Conservation (phyloP, 2,329 filamentous ascomycete species). For the Fusarium sp. region DNA sequence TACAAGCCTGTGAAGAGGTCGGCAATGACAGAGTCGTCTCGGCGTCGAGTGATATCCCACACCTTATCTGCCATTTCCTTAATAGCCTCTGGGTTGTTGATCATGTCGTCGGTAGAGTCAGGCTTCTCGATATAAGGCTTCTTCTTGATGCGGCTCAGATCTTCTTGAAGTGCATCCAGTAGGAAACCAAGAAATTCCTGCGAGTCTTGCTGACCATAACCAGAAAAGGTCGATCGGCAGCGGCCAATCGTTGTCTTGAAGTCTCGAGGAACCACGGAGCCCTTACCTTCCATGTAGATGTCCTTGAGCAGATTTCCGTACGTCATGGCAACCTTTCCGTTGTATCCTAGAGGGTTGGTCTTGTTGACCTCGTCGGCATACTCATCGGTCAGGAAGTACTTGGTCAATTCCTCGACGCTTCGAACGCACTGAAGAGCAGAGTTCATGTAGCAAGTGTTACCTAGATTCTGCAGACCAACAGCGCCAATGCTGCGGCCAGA, state of each 20-base stretch:
- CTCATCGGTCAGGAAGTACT: conserved; percentile 84
- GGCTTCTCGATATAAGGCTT: conserved; percentile 99
- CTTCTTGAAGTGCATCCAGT: conserved; percentile 93
- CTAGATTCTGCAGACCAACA: conserved; percentile 87
- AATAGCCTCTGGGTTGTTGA: conserved; percentile 82
- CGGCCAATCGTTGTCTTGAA: conserved; percentile 87
- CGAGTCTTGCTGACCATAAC: conserved; percentile 96
- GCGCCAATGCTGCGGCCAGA: conserved; percentile 78
- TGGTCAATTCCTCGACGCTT: conserved; percentile 90
- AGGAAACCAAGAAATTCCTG: conserved; percentile 97
- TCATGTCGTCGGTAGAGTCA: conserved; percentile 96
- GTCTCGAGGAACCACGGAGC: conserved; percentile 79
- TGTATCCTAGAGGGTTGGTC: conserved; percentile 85
- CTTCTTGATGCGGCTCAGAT: conserved; percentile 90
- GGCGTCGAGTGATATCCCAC: conserved; percentile 89
- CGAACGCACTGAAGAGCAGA: conserved; percentile 94
- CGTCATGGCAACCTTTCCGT: conserved; percentile 85
- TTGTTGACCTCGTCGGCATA: conserved; percentile 86
- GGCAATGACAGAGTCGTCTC: conserved; percentile 94
- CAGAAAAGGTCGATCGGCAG: conserved; percentile 86
- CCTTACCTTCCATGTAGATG: conserved; percentile 77
- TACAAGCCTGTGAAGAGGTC: conserved; percentile 98
- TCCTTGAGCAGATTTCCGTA: conserved; percentile 81
- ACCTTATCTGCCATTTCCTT: conserved; percentile 86
- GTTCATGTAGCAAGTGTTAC: conserved; percentile 99